Evolutionary conservation across 1,284 basidiomycete genomes (phyloP).

Genomic region (Moesziomyces globuligerus): DNA sequence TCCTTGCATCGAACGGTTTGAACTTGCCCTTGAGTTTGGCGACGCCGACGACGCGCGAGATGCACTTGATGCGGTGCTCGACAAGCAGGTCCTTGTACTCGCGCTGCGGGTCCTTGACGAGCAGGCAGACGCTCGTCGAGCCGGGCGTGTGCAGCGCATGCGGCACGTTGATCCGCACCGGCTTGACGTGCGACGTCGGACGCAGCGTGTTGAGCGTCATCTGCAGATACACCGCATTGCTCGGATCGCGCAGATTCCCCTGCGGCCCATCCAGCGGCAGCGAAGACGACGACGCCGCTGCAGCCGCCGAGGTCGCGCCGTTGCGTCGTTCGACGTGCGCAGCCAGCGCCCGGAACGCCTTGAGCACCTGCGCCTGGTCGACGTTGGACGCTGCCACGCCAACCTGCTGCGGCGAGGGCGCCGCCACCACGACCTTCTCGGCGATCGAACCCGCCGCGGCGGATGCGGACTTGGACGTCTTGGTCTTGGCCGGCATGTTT

Average conservation of each 20-base stretch:
- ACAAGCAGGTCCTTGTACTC: slow-evolving; percentile 93
- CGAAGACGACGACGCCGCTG: slow-evolving; percentile 7
- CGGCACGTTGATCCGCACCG: slow-evolving; percentile 58
- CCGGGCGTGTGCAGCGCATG: slow-evolving; percentile 85
- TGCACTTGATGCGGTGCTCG: slow-evolving; percentile 81
- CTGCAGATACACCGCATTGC: slow-evolving; percentile 56
- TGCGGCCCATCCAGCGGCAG: slow-evolving; percentile 54
- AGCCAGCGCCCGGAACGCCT: slow-evolving; percentile 59
- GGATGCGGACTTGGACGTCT: too few relatives aligned
- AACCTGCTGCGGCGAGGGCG: slow-evolving; percentile 17
- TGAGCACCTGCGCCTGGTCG: slow-evolving; percentile 49
- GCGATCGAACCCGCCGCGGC: slow-evolving; percentile 1
- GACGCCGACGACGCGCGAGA: slow-evolving; percentile 90
- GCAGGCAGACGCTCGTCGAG: slow-evolving; percentile 81
- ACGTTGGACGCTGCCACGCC: slow-evolving; percentile 41
- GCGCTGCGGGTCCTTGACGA: slow-evolving; percentile 94
- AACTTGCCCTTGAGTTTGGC: slow-evolving; percentile 67
- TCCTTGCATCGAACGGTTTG: slow-evolving; percentile 81
- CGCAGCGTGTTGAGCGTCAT: slow-evolving; percentile 56
- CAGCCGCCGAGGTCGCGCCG: too few relatives aligned
- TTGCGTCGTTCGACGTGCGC: slow-evolving; percentile 41
- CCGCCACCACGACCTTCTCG: slow-evolving; percentile 29
- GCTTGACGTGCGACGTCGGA: slow-evolving; percentile 52
- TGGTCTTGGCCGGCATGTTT: slow-evolving; percentile 22
- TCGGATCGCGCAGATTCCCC: slow-evolving; percentile 40